Base-by-base conservation (phyloP, 371 early-diverging fungal genomes). In the Syncephalastrum racemosum region DNA sequence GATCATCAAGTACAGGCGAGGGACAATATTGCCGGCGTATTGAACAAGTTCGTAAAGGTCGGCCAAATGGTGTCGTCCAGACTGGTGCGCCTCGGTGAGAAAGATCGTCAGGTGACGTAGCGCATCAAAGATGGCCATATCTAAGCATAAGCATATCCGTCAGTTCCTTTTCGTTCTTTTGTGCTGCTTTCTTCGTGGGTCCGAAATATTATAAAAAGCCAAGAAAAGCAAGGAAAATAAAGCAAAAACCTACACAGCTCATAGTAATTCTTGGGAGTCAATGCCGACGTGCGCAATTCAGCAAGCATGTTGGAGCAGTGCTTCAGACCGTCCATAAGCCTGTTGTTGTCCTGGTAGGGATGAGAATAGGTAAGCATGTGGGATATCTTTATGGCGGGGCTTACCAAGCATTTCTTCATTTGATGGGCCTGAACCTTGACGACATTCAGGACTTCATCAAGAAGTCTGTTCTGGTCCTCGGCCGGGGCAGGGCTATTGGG, bases 21-120 rank as follows among this genome's bases (percentile, higher is more conserved):
- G 97, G n/a, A 98, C 90, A 50, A 97, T 94, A 79, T 89, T 95
- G 40, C 93, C 94, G 7, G 97, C 96, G 62, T 98, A 98, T 64
- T 98, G 97, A 1, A 96, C 97, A 44, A 98, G 81, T 62, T 97
- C 97, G 72, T 98, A 98, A 23, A 98, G 75, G 66, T 97, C 96
- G 0, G 94, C 93, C 40, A 97, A 83, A 65, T 96, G 93, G 71
- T 95, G 94, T 25, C 90, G 83, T 18, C 88, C 89, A 42, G 85
- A 63, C 44, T 81, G 78, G 70, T 96, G 97, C 1, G 92, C 90
- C 18, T 94, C 93, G 58, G 86, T 89, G 23, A 96, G 84, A 58
- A 86, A 94, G 4, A 86, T 86, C 8, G 90, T 84, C 62, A 96
- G 83, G 64, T 94, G 90, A 48, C 95, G 85, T 69, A 97, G 80